Evolutionary conservation across 306 rosid species (phyloP), one percentile per base, ranked within the genome.

Genomic region (Acacia crassicarpa): DNA sequence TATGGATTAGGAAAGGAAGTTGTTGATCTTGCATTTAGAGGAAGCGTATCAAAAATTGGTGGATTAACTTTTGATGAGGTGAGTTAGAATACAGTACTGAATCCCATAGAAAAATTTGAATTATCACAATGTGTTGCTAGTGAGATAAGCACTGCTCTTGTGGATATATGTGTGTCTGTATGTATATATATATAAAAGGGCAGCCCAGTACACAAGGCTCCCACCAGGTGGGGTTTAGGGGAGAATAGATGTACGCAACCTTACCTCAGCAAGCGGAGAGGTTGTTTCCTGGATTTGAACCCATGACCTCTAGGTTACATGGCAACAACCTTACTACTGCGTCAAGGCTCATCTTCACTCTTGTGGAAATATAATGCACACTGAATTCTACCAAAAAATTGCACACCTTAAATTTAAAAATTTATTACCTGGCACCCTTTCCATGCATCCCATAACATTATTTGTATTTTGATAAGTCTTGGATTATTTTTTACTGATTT

Each of bases 1-100:
- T 95, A 95, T 89, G 99, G 99, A 82, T 75, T 95, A 43, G 99
- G 99, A 71, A 85, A 85, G 86, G 96, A 90, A 87, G 90, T 93
- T 89, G 98, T 93, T 74, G 96, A 95, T 88, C 86, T 89, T 77
- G 93, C 97, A 80, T 95, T 95, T 82, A 77, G 87, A 80, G 99
- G 99, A 78, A 95, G 99, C 77, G 90, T 93, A 77, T 95, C 99
- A 8, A 89, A 92, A 76, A 86, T 93, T 77, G 99, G 96, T 75
- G 99, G 99, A 83, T 86, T 95, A 78, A 95, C 99, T 76, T 92
- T 95, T 84, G 99, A 95, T 88, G 99, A 95, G 97, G 99, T 93
- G 80, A 91, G 91, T 76, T 75, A 25, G 74, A 63, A 44, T 71
- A 56, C 82, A 44, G 62, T 81, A 40, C 27, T 82, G 76, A 77